Evolutionary conservation across 805 yeast genomes (phyloP).

Genomic region (Yarrowia alimentaria): DNA sequence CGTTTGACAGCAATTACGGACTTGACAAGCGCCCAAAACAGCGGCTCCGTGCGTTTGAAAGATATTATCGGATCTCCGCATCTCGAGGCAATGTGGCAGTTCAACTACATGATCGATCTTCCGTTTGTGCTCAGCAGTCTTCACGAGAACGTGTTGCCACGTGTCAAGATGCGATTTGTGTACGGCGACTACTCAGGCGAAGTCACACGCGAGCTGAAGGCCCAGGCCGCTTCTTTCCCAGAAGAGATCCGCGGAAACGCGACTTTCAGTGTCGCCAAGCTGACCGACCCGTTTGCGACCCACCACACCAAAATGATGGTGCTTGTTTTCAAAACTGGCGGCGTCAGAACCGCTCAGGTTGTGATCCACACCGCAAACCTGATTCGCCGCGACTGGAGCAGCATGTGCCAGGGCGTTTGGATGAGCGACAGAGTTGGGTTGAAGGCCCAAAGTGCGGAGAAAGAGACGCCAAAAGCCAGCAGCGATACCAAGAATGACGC

Average conservation of each 20-base stretch:
- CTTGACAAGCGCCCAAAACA: constrained; percentile 26
- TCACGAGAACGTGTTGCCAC: constrained; percentile 28
- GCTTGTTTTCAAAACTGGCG: constrained; percentile 30
- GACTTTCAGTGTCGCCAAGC: constrained; percentile 30
- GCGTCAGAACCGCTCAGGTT: constrained; percentile 31
- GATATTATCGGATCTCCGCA: constrained; percentile 34
- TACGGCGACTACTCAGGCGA: constrained; percentile 32
- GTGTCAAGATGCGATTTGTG: constrained; percentile 31
- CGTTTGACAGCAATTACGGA: constrained; percentile 1
- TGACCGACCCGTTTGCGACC: constrained; percentile 35
- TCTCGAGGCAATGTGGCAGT: constrained; percentile 37
- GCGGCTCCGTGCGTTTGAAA: constrained; percentile 30
- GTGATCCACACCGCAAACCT: constrained; percentile 40
- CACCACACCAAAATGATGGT: constrained; percentile 42
- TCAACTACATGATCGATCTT: constrained; percentile 37
- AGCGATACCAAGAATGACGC: too few species aligned
- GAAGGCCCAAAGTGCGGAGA: not conserved
- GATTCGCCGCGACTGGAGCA: constrained; percentile 38
- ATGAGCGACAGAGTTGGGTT: not conserved
- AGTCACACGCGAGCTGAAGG: not conserved
- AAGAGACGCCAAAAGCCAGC: not conserved
- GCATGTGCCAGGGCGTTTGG: constrained; percentile 40
- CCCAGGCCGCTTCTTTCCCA: not conserved
- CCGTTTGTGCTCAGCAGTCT: constrained; percentile 34
- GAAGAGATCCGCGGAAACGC: constrained; percentile 31